Conservation (phyloP, 2,329 filamentous ascomycete species). For the Sporothrix inflata region DNA sequence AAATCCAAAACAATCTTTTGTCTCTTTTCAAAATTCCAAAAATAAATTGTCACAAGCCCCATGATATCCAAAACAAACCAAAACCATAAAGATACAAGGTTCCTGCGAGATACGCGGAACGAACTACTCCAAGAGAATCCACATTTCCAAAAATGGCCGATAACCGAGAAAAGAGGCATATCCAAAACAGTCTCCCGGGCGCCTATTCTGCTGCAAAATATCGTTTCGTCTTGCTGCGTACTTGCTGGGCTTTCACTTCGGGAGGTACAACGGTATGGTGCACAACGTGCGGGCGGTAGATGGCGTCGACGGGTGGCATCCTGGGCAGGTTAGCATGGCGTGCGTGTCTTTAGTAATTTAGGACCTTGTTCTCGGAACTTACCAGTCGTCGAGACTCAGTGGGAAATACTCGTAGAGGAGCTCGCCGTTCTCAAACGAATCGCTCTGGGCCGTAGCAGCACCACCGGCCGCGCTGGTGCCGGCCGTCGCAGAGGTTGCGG, state of each 20-base stretch:
- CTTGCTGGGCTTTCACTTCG: conserved; percentile 70
- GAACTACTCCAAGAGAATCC: background rate
- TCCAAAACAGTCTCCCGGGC: background rate
- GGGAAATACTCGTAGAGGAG: conserved; percentile 94
- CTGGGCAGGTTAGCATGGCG: conserved; percentile 45
- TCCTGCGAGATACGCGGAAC: background rate
- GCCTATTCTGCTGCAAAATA: conserved; percentile 69
- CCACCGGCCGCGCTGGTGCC: conserved; percentile 32
- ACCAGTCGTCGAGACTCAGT: conserved; percentile 86
- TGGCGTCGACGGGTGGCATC: conserved; percentile 86
- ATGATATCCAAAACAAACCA: background rate
- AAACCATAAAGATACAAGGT: background rate
- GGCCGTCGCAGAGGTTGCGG: conserved; percentile 37
- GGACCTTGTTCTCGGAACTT: conserved; percentile 37
- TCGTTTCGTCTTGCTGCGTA: conserved; percentile 67
- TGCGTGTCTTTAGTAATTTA: no score
- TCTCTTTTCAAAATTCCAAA: background rate
- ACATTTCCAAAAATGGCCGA: background rate
- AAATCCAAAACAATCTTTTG: background rate
- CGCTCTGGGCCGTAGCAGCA: conserved; percentile 42
- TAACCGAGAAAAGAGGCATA: background rate
- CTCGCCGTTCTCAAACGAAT: conserved; percentile 74
- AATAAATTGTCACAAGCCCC: background rate
- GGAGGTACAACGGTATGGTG: conserved; percentile 78
- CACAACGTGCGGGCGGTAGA: conserved; percentile 90